Base-by-base conservation (phyloP, 441 rosid genomes). In the Iberis amara region DNA sequence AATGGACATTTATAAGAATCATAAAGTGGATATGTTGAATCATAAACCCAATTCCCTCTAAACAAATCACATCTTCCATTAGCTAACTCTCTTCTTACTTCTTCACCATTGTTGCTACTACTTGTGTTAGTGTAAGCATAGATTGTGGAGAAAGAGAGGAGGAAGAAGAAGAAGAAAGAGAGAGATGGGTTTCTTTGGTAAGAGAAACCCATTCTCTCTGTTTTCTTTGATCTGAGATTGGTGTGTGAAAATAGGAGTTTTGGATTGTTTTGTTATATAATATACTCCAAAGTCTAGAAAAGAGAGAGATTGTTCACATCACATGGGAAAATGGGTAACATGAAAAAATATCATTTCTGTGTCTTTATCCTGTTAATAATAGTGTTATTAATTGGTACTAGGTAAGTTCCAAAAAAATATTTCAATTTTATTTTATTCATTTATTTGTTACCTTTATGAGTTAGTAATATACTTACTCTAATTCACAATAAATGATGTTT, bases 31-130 rank as follows among this genome's bases (percentile, higher is more conserved):
- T 81, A 87, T 0, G 80, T 73, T 18, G 72, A 52, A 54, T 90
- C 96, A 21, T 57, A 90, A 0, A 86, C 95, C 98, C 98, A 90
- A 54, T 69, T 77, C 11, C 98, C 98, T 31, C 24, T 57, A 68
- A 79, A 85, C 72, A 71, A 68, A 69, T 90, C 77, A 62, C 98
- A 90, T 53, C 51, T 68, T 60, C 71, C 58, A 23, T 66, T 44
- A 62, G 27, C 56, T 36, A 68, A 30, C 55, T 61, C 62, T 49
- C 56, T 62, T 62, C 60, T 61, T 39, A 3, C 63, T 54, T 11
- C 61, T 40, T 38, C 55, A 7, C 12, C 57, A 52, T 39, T 36
- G 7, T 31, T 43, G 6, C 12, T 15, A 27, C 10, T 43, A 23
- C 11, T 37, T 44, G 44, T 55, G 41, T 53, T 74, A 1, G 35